phyloP scores from a whole-genome alignment of 768 basidiomycete genomes.

The Auriscalpium vulgare region DNA sequence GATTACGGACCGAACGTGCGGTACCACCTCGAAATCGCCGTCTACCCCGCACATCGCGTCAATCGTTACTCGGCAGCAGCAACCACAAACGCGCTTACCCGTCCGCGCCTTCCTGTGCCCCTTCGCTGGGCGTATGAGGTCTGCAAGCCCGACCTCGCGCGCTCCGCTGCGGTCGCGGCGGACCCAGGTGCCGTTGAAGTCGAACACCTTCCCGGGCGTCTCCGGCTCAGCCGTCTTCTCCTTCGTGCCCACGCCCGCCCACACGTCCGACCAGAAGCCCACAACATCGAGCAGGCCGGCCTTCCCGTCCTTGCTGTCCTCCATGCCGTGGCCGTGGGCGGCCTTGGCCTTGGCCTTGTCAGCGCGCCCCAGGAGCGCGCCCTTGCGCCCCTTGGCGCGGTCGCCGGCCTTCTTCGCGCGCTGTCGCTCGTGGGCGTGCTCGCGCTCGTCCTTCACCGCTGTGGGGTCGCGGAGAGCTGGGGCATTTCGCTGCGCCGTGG shows the following conservation, averaged over 20 bases:
- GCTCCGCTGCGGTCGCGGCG: slow-evolving; percentile 4
- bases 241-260: background rate
- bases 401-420: slow-evolving; percentile 14
- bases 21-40: slow-evolving; percentile 51
- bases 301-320: background rate
- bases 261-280: background rate
- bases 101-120: slow-evolving; percentile 33
- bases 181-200: background rate
- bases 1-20: slow-evolving; percentile 46
- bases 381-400: slow-evolving; percentile 8
- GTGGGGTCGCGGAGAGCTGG: background rate
- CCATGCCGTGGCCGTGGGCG: no score
- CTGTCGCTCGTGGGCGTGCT: slow-evolving; percentile 8
- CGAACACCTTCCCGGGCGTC: slow-evolving; percentile 28
- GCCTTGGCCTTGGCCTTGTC: background rate
- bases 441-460: slow-evolving; percentile 8
- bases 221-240: slow-evolving; percentile 13
- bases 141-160: slow-evolving; percentile 16
- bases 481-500: no score
- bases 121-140: slow-evolving; percentile 18
- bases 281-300: background rate
- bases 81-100: slow-evolving; percentile 29
- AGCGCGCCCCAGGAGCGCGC: background rate
- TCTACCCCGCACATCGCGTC: slow-evolving; percentile 20
- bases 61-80: background rate